Percentiles rank a stretch among this genome's conserved stretches.
These are phyloP conservation scores for Stentor roeselii DNA, from an alignment of 73 alveolate genomes.

Conservation along the genomic window DNA sequence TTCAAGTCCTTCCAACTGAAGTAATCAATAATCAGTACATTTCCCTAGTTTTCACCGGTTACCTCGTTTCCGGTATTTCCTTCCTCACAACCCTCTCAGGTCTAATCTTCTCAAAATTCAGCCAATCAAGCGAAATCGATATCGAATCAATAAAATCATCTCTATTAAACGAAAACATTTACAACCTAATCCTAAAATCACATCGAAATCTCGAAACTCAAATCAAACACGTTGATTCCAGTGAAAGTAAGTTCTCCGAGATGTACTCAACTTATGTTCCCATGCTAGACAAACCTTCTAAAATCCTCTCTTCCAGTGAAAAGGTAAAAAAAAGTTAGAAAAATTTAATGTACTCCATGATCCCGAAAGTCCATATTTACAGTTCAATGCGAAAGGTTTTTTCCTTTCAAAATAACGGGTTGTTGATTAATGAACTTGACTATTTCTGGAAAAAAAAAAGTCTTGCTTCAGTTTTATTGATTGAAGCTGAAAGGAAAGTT, in stretches of 20 bases:
- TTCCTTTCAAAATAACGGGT: background rate
- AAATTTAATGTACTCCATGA: background rate
- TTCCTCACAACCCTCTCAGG: background rate
- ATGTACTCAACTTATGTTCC: background rate
- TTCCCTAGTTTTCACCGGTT: background rate
- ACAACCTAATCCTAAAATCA: background rate
- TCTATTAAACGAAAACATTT: background rate
- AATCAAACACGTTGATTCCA: background rate
- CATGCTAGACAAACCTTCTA: background rate
- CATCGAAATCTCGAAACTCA: background rate
- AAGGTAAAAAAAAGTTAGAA: background rate
- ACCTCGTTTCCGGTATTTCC: background rate
- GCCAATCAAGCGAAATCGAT: background rate
- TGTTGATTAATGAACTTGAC: background rate
- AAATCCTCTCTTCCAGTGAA: background rate
- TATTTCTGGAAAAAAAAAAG: background rate
- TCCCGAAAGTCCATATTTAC: background rate
- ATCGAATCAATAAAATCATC: background rate
- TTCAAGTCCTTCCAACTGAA: background rate
- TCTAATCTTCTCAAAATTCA: background rate
- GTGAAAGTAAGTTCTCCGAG: background rate
- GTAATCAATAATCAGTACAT: background rate
- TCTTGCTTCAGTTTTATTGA: background rate
- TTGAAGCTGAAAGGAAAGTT: background rate
- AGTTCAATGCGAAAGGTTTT: background rate